Conservation (phyloP, 768 basidiomycete species). For the Kondoa subrosea region DNA sequence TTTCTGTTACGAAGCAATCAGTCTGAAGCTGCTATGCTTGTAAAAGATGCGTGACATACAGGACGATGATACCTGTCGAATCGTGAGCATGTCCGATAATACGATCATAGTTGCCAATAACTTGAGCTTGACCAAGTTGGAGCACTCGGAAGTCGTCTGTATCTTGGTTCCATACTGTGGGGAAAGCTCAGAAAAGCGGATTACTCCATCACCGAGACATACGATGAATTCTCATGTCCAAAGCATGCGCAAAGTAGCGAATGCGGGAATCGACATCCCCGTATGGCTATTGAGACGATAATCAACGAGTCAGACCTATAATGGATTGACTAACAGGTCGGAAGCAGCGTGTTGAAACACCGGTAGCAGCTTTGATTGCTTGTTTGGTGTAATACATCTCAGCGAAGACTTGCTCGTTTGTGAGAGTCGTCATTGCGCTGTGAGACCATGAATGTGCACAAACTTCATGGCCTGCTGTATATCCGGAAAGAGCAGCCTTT, state of each 20-base stretch:
- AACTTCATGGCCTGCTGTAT: slow-evolving; percentile 33
- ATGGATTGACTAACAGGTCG: slow-evolving; percentile 31
- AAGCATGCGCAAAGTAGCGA: slow-evolving; percentile 23
- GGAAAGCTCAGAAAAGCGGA: slow-evolving; percentile 20
- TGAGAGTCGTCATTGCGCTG: slow-evolving; percentile 34
- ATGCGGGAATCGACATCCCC: slow-evolving; percentile 28
- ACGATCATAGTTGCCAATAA: slow-evolving; percentile 7
- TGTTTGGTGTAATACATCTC: slow-evolving; percentile 31
- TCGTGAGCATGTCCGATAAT: neutral
- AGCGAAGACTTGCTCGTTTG: slow-evolving; percentile 35
- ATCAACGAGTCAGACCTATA: neutral
- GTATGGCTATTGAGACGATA: slow-evolving; percentile 20
- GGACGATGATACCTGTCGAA: too few relatives aligned
- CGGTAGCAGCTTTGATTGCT: slow-evolving; percentile 25
- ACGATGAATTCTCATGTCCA: slow-evolving; percentile 17
- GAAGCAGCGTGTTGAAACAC: slow-evolving; percentile 41
- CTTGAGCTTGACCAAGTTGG: slow-evolving; percentile 2
- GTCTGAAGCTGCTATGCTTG: too few relatives aligned
- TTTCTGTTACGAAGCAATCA: slow-evolving; percentile 6
- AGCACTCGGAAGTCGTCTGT: slow-evolving; percentile 13
- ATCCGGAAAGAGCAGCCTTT: slow-evolving; percentile 25
- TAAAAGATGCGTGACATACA: too few relatives aligned
- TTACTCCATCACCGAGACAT: slow-evolving; percentile 17
- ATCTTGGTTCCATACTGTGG: slow-evolving; percentile 5
- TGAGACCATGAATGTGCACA: slow-evolving; percentile 33